Base-by-base conservation (phyloP, 2,329 filamentous ascomycete species). In the Colletotrichum liriopes region DNA sequence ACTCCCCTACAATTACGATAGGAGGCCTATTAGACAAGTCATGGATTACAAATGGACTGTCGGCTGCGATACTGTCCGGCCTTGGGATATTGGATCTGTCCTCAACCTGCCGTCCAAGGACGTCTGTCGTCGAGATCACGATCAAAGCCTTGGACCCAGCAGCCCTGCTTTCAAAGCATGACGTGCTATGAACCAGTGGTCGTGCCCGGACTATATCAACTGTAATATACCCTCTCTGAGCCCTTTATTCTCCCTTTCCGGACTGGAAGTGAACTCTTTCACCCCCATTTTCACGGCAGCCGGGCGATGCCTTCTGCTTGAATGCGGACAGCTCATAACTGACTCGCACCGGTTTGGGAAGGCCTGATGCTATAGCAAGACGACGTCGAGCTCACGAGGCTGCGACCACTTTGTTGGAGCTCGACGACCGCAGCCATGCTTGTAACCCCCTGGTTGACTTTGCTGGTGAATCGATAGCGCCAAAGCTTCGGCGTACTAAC, bases 391-490 rank as follows among this genome's bases (percentile, higher is more conserved):
- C 16, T 23, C 29, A 26, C 56, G 26, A 60, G 56, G 41, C 39
- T 45, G 26, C 18, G 37, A 29, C 16, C 18, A 26, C 8, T n/a
- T 20, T n/a, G 26, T 32, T 47, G 29, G 26, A 47, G 29, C 11
- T 39, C n/a, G 58, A 32, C 26, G n/a, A 23, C 58, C 11, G 39
- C 43, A 47, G 41, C 58, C 41, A 29, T 47, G 58, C 11, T 18
- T 61, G n/a, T 47, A 8, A 43, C 37, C 29, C 35, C 55, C 56
- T 47, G 58, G 26, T 45, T 47, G 41, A 47, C 41, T 23, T 60
- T 23, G 43, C 56, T 47, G 56, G 58, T 37, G 58, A 47, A 47
- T 68, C 58, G 65, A 63, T 71, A 71, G 65, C 37, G 65, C 45
- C 65, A 39, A 71, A 71, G 64, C 56, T 63, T 71, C 69, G 58